Percentiles rank a stretch among this genome's conserved stretches.
Evolutionary conservation across 2,329 filamentous ascomycete species (phyloP).

Genomic region (Fusarium drepaniforme): DNA sequence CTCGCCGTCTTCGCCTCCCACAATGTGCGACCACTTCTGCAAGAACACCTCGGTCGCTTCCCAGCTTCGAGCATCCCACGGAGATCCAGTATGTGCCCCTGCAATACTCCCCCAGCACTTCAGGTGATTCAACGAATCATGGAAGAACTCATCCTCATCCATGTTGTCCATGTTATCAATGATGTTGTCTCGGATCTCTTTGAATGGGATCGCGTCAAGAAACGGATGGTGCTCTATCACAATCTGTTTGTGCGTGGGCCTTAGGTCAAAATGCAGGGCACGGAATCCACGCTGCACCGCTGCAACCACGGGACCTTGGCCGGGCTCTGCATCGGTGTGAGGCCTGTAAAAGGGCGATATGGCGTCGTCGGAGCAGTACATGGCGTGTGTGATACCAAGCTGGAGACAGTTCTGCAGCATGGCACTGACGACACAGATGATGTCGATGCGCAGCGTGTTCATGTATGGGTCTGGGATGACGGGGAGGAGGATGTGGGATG

Average conservation of each 20-base stretch:
- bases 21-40: conserved; percentile 44
- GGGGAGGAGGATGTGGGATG: conserved; percentile 36
- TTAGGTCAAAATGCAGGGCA: conserved; percentile 42
- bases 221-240: conserved; percentile 43
- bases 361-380: conserved; percentile 43
- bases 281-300: conserved; percentile 38
- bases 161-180: conserved; percentile 37
- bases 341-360: conserved; percentile 42
- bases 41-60: conserved; percentile 46
- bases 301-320: conserved; percentile 25
- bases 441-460: conserved; percentile 45
- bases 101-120: conserved; percentile 45
- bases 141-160: conserved; percentile 47
- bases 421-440: conserved; percentile 40
- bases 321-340: conserved; percentile 21
- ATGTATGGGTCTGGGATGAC: conserved; percentile 40
- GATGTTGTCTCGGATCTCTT: conserved; percentile 42
- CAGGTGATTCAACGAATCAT: conserved; percentile 45
- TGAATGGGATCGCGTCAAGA: conserved; percentile 44
- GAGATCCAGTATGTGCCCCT: conserved; percentile 42
- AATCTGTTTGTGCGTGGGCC: conserved; percentile 43
- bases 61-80: conserved; percentile 48
- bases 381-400: conserved; percentile 39
- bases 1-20: conserved; percentile 46
- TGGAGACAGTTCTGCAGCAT: conserved; percentile 43